Evolutionary conservation across 2,329 filamentous ascomycete genomes (phyloP), one percentile per base, ranked within the genome.

Genomic region (Fonsecaea nubica): DNA sequence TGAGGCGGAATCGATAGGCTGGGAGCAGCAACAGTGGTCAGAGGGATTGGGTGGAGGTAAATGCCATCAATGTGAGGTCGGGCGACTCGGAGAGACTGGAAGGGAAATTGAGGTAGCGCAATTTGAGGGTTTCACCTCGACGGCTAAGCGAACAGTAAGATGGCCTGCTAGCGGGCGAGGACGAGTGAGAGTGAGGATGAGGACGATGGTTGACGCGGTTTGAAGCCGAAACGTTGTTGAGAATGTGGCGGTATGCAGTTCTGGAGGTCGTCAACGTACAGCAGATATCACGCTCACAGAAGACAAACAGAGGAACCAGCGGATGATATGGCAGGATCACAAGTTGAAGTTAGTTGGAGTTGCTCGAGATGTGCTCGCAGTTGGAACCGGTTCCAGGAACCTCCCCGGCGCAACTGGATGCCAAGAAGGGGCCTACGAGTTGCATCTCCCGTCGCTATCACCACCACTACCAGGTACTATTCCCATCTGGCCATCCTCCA

Each of bases 51-150:
- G 32, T 48, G 32, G 57, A 61, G 21, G 56, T 35, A 63, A 53
- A 36, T 59, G 63, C 66, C 66, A 68, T 68, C 59, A 68, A 68
- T 55, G 40, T 58, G 54, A 65, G 33, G 55, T n/a, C 32, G 4
- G 50, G 21, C 32, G 52, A 54, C 18, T 52, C 48, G 58, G 15
- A 21, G 35, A 53, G 40, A 52, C 18, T 62, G n/a, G 53, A n/a
- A 40, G 59, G 15, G 12, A 58, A 25, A 58, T 25, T 32, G 15
- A 53, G 52, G 42, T 40, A 54, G 32, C 54, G 61, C 54, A 36
- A 42, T 58, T 42, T 63, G 53, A 40, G 8, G 35, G 62, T 59
- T 59, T 64, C 56, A 42, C 56, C 53, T 42, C 35, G 54, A 36
- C 18, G 38, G 48, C 50, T 63, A 63, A 58, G 63, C 64, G 59